Conservation (phyloP, 768 basidiomycete species). For the Leccinum uliginosum region DNA sequence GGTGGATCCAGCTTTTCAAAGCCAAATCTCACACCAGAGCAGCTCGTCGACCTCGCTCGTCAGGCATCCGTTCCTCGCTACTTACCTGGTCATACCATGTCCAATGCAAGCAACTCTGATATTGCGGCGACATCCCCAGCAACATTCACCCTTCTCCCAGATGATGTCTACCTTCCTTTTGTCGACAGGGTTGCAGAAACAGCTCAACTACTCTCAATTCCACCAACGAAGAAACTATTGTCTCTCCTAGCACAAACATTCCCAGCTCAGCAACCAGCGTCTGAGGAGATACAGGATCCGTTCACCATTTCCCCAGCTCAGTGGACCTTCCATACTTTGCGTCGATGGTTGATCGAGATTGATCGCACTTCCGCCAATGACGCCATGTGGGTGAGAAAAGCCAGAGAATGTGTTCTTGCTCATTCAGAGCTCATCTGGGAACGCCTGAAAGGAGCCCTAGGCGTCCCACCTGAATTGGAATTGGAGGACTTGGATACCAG, state of each 20-base stretch:
- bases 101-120: conserved; percentile 4
- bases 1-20: conserved; percentile 35
- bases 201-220: conserved; percentile 54
- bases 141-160: conserved; percentile 71
- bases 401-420: conserved; percentile 69
- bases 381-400: conserved; percentile 64
- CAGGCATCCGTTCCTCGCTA: conserved; percentile 46
- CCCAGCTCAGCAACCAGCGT: conserved; percentile 29
- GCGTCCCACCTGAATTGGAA: conserved; percentile 82
- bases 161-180: conserved; percentile 80
- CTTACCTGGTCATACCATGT: conserved; percentile 6
- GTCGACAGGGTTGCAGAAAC: conserved; percentile 81
- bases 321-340: conserved; percentile 73
- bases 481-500: conserved; percentile 39
- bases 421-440: conserved; percentile 91
- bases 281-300: conserved; percentile 28
- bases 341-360: conserved; percentile 60
- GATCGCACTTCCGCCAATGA: conserved; percentile 65
- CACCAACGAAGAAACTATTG: conserved; percentile 67
- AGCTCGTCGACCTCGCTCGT: conserved; percentile 69
- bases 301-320: conserved; percentile 52
- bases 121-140: conserved; percentile 32
- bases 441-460: conserved; percentile 80
- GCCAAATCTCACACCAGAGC: conserved; percentile 63
- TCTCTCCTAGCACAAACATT: conserved; percentile 72